These are phyloP conservation scores for Amesomyces nigricolor DNA, from an alignment of 2,329 filamentous ascomycete genomes.

Conservation along the genomic window DNA sequence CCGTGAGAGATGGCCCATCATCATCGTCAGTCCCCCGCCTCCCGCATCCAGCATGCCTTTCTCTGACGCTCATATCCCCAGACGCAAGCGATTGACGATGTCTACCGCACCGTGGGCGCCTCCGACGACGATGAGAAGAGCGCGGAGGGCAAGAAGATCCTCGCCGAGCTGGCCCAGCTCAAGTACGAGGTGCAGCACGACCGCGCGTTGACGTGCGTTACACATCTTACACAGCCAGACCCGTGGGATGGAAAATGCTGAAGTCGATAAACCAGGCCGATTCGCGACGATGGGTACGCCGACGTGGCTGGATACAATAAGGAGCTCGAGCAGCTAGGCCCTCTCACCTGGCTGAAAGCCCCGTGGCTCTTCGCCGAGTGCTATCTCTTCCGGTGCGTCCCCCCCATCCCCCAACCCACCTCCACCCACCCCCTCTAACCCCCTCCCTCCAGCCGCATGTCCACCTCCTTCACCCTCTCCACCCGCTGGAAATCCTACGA, in stretches of 20 bases:
- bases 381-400: constrained; percentile 72
- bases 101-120: constrained; percentile 67
- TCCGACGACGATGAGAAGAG: constrained; percentile 57
- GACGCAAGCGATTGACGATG: constrained; percentile 90
- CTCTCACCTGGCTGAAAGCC: constrained; percentile 73
- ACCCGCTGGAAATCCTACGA: constrained; percentile 86
- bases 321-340: constrained; percentile 69
- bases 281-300: constrained; percentile 68
- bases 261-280: constrained; percentile 46
- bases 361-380: constrained; percentile 92
- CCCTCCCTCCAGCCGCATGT: constrained; percentile 55
- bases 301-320: constrained; percentile 81
- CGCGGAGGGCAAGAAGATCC: constrained; percentile 79
- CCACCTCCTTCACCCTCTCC: constrained; percentile 69
- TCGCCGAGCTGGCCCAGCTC: constrained; percentile 70
- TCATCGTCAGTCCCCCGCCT: constrained; percentile 59
- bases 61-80: constrained; percentile 32
- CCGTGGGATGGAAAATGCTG: background rate
- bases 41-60: background rate
- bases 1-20: constrained; percentile 85
- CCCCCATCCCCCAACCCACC: background rate
- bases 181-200: constrained; percentile 97
- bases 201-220: constrained; percentile 63
- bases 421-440: background rate
- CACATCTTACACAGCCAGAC: background rate